Percentiles rank a stretch among this genome's conserved stretches.
These are phyloP conservation scores for Fusarium tricinctum DNA, from an alignment of 2,329 filamentous ascomycete genomes.

Conservation along the genomic window DNA sequence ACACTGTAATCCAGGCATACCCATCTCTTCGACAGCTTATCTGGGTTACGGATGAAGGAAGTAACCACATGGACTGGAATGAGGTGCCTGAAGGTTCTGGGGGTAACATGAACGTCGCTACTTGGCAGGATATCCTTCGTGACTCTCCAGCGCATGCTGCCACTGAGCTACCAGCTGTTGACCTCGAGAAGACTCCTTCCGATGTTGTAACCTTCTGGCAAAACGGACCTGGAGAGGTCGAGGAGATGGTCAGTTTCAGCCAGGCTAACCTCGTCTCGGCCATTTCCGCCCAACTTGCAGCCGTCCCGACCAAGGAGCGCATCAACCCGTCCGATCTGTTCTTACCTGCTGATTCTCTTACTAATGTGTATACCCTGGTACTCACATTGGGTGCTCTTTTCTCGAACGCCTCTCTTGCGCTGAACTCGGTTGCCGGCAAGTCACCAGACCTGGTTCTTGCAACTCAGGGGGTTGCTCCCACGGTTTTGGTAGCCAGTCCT, in stretches of 20 bases:
- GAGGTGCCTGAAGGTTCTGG: conserved; percentile 84
- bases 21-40: conserved; percentile 81
- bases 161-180: conserved; percentile 74
- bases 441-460: conserved; percentile 80
- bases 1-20: conserved; percentile 77
- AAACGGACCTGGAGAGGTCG: conserved; percentile 63
- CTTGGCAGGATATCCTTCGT: conserved; percentile 91
- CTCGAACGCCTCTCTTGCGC: conserved; percentile 84
- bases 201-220: conserved; percentile 78
- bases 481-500: conserved; percentile 83
- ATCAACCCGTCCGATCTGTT: conserved; percentile 83
- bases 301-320: conserved; percentile 81
- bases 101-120: conserved; percentile 82
- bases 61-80: conserved; percentile 94
- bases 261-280: conserved; percentile 90
- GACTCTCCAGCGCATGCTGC: conserved; percentile 73
- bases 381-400: conserved; percentile 87
- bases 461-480: conserved; percentile 81
- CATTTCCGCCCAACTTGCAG: conserved; percentile 81
- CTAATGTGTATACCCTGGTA: conserved; percentile 82
- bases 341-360: conserved; percentile 85
- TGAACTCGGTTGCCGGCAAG: conserved; percentile 87
- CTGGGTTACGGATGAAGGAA: conserved; percentile 94
- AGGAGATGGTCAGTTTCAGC: conserved; percentile 85
- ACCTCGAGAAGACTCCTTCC: conserved; percentile 66